Conservation (phyloP, 495 filamentous ascomycete genomes). For the Lepidopterella palustris region DNA sequence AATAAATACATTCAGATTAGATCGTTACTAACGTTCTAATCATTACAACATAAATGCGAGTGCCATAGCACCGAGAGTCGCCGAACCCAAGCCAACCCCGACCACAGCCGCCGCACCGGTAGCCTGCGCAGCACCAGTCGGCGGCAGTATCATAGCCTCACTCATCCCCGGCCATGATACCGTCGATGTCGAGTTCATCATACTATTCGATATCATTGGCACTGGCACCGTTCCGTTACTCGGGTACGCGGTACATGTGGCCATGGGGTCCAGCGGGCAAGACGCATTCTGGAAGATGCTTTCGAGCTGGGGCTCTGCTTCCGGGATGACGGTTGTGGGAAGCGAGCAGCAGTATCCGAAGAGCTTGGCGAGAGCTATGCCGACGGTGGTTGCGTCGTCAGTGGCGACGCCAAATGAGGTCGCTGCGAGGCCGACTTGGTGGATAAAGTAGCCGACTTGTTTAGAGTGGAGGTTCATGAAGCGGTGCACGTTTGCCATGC, state of each 20-base stretch:
- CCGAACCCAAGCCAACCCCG: not conserved
- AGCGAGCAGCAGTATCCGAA: slow-evolving; percentile 45
- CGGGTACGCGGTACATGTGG: slow-evolving; percentile 30
- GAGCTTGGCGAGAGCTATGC: slow-evolving; percentile 36
- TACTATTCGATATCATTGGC: slow-evolving; percentile 5
- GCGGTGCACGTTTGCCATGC: slow-evolving; percentile 47
- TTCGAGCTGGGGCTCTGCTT: slow-evolving; percentile 40
- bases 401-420: slow-evolving; percentile 47
- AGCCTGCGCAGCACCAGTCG: not conserved
- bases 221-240: not conserved
- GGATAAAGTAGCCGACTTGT: slow-evolving; percentile 49
- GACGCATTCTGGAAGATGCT: slow-evolving; percentile 39
- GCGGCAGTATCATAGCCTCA: not conserved
- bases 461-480: slow-evolving; percentile 49
- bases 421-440: slow-evolving; percentile 46
- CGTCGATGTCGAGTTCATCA: slow-evolving; percentile 1
- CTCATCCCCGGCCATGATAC: too few relatives aligned
- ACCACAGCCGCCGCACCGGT: too few relatives aligned
- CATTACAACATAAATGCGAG: slow-evolving; percentile 5
- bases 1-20: too few relatives aligned
- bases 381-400: slow-evolving; percentile 39
- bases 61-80: not conserved
- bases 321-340: slow-evolving; percentile 27
- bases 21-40: too few relatives aligned
- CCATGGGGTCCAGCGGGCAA: slow-evolving; percentile 38